These are phyloP conservation scores for Penicillium bialowiezense DNA, from an alignment of 495 filamentous ascomycete genomes.

Conservation along the genomic window DNA sequence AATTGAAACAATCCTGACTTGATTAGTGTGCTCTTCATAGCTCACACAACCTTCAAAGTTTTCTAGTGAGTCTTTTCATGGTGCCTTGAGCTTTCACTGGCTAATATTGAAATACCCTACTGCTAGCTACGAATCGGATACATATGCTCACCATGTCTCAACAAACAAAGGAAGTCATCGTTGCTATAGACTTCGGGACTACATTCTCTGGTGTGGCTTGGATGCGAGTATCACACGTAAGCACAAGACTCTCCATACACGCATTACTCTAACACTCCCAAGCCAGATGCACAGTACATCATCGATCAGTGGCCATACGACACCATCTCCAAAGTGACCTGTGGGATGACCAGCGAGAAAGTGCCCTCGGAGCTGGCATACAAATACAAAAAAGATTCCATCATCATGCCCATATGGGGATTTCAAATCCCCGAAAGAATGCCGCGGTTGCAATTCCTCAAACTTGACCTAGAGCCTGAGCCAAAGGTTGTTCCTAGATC, in stretches of 20 bases:
- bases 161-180: slow-evolving; percentile 14
- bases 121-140: no score
- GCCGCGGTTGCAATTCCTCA: slow-evolving; percentile 52
- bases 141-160: background rate
- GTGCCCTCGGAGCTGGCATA: slow-evolving; percentile 35
- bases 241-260: background rate
- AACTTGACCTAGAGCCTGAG: slow-evolving; percentile 39
- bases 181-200: slow-evolving; percentile 46
- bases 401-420: slow-evolving; percentile 42
- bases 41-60: no score
- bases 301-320: slow-evolving; percentile 26
- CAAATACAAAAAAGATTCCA: slow-evolving; percentile 24
- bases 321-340: slow-evolving; percentile 11
- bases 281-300: slow-evolving; percentile 16
- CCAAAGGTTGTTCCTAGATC: slow-evolving; percentile 9
- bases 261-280: slow-evolving; percentile 9
- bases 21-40: no score
- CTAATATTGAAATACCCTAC: no score
- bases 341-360: slow-evolving; percentile 34
- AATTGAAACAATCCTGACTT: no score
- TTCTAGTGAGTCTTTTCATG: no score
- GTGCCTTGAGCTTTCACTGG: no score
- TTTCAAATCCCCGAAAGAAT: slow-evolving; percentile 43
- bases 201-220: slow-evolving; percentile 51
- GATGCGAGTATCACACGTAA: slow-evolving; percentile 34